Evolutionary conservation across 306 rosid species (phyloP).

Genomic region (Medicago lupulina): DNA sequence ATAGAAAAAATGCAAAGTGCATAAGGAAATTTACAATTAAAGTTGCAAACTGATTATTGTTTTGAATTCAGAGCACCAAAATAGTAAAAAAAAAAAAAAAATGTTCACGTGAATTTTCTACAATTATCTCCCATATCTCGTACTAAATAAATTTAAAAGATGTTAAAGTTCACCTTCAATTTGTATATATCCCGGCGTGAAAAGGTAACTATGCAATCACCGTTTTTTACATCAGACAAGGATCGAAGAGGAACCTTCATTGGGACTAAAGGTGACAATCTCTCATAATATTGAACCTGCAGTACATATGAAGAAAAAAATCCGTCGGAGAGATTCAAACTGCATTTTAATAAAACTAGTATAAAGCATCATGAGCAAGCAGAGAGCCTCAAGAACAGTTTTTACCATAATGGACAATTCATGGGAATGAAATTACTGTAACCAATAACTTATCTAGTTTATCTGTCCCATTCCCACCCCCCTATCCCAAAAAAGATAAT

Average conservation of each 20-base stretch:
- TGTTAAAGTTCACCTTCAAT: conserved; percentile 65
- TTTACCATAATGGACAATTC: conserved; percentile 34
- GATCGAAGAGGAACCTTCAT: conserved; percentile 75
- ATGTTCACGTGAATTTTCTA: background rate
- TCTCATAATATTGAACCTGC: conserved; percentile 78
- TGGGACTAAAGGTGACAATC: conserved; percentile 90
- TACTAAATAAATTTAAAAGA: background rate
- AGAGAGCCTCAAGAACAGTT: conserved; percentile 28
- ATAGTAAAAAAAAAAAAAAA: background rate
- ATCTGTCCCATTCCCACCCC: background rate
- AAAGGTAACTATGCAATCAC: conserved; percentile 90
- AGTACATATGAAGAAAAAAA: conserved; percentile 32
- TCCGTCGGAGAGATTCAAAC: conserved; percentile 25
- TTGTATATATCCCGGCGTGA: conserved; percentile 71
- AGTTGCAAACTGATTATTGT: conserved; percentile 6
- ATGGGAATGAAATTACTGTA: conserved; percentile 15
- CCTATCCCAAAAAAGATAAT: background rate
- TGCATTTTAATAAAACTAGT: conserved; percentile 25
- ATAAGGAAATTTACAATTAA: background rate
- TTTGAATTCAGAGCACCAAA: conserved; percentile 20
- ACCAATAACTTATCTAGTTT: conserved; percentile 3
- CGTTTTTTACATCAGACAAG: conserved; percentile 70
- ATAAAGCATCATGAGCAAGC: conserved; percentile 31
- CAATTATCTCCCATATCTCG: conserved; percentile 1
- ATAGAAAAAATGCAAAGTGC: background rate